Evolutionary conservation across 2,329 filamentous ascomycete genomes (phyloP), one percentile per base, ranked within the genome.

Genomic region (Colletotrichum sp.): DNA sequence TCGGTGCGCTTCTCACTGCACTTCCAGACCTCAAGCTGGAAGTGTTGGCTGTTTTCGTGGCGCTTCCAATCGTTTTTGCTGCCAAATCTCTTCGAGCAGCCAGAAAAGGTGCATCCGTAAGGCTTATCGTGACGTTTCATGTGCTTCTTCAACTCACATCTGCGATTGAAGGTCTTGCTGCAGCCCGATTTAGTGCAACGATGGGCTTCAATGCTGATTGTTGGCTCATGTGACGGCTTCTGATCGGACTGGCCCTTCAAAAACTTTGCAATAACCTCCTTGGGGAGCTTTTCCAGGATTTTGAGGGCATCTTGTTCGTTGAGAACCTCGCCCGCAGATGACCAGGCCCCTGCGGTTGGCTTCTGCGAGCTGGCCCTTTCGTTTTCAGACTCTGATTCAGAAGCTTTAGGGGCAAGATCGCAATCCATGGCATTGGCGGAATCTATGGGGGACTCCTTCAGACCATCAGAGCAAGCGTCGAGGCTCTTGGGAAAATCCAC

Each of bases 61-160:
- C 96, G 92, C 82, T 97, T 98, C 96, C 92, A 98, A 83, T 98
- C 96, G 75, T 95, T 96, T 82, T 98, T 98, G 83, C 94, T 96
- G n/a, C 96, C 96, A 79, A 98, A 98, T 0, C 82, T 87, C 80
- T 95, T 96, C 65, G 85, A 83, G 80, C 96, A 98, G 34, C 86
- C 84, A 10, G 87, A 84, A 77, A 93, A 94, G 0, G 95, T 98
- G 83, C 96, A 98, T 15, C 92, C 93, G 77, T 96, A 98, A 0
- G 95, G 96, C 78, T 92, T 93, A 9, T 91, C 89, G 82, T 98
- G 96, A 2, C 96, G 92, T 81, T 95, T 96, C 83, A 91, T 87
- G 82, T 98, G 96, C 83, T 98, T 98, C 78, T 88, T 92, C 32
- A 93, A 84, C 79, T 93, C 91, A 79, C 90, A 92, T 34, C 80